Evolutionary conservation across 495 filamentous ascomycete species (phyloP), one percentile per base, ranked within the genome.

Genomic region (Aspergillus hancockii): DNA sequence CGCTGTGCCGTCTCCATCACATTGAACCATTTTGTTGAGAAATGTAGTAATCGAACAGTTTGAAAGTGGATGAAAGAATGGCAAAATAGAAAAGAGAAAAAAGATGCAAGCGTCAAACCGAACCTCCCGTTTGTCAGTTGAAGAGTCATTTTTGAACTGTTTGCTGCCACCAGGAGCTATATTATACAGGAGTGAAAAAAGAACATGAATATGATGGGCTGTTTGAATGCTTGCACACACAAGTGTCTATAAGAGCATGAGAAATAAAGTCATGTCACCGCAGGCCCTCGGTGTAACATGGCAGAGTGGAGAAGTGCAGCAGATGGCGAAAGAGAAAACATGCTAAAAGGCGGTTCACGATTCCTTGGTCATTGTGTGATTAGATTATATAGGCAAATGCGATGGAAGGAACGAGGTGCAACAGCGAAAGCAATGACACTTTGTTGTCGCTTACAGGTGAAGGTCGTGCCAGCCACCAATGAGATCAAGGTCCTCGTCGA

Each of bases 401-500:
- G 59, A 62, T 41, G 55, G 28, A 38, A 59, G 40, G 49, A 49
- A 54, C 50, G 28, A 31, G 19, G 7, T 49, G 31, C 54, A 28
- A 46, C 45, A 57, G 34, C 34, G 21, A 56, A 53, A 22, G 56
- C 52, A 40, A 60, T 28, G 19, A 32, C 30, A 23, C 5, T 23
- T 3, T 28, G 10, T 21, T 40, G 19, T 23, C 32, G 49, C 28
- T 64, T 81, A 82, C 63, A 81, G 72, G 59, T 78, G 79, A 58
- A 80, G 75, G 51, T 90, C 86, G 66, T 89, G 82, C 89, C 90
- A 94, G 72, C 87, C 90, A 77, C 91, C 92, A 83, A 96, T 90
- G 82, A 92, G 92, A 81, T 93, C 91, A 69, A 89, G 73, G 70
- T 92, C 90, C 66, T 86, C 86, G 68, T 89, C 83, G 68, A 87